These are phyloP conservation scores for Biscutella laevigata DNA, from an alignment of 441 rosid species.

Conservation along the genomic window DNA sequence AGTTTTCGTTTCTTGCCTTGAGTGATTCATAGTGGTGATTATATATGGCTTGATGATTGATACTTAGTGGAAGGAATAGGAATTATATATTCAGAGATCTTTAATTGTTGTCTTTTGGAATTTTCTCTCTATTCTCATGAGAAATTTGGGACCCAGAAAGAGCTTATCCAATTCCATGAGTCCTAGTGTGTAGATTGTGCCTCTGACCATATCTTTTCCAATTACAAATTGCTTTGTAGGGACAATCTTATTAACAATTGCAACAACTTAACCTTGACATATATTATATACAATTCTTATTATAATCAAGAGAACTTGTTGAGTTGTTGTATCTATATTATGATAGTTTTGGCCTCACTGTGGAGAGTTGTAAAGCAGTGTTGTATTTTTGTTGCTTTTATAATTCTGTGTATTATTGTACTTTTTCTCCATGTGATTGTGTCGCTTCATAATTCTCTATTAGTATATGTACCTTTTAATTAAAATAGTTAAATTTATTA, in stretches of 20 bases:
- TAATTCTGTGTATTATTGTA: conserved; percentile 10
- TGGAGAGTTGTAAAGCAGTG: conserved; percentile 18
- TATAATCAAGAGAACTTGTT: conserved; percentile 6
- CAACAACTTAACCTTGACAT: neutral
- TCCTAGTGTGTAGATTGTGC: conserved; percentile 17
- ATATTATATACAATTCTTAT: neutral
- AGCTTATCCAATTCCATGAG: conserved; percentile 28
- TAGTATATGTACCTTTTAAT: neutral
- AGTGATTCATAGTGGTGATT: conserved; percentile 11
- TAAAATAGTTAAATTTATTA: neutral
- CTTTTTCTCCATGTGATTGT: conserved; percentile 22
- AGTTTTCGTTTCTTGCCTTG: conserved; percentile 17
- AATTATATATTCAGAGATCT: conserved; percentile 4
- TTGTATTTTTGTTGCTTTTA: conserved; percentile 19
- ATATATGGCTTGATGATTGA: conserved; percentile 18
- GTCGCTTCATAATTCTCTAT: conserved; percentile 16
- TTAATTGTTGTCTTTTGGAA: conserved; percentile 20
- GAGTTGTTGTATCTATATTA: conserved; percentile 17
- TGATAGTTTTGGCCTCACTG: conserved; percentile 2
- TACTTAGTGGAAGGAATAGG: conserved; percentile 4
- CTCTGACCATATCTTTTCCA: conserved; percentile 21
- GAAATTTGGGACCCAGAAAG: conserved; percentile 24
- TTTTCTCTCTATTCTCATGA: neutral
- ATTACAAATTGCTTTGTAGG: conserved; percentile 17
- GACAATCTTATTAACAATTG: conserved; percentile 1